phyloP scores from a whole-genome alignment of 2,329 filamentous ascomycete species.

The Apiospora arundinis region DNA sequence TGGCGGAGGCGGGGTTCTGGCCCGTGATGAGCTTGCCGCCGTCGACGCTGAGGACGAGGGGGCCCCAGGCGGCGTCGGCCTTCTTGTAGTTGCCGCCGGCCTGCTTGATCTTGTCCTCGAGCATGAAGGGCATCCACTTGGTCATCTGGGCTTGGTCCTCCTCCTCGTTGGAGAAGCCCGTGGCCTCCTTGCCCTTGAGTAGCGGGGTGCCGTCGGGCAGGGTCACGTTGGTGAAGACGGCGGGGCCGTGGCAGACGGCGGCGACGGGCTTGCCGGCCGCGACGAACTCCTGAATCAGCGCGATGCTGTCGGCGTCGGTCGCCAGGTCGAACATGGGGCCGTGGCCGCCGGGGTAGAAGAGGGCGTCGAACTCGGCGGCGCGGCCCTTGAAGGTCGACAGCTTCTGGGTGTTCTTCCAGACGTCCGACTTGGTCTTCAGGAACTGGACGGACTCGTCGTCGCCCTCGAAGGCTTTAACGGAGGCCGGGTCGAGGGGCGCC shows the following conservation, averaged over 20 bases:
- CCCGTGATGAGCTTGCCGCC: conserved; percentile 60
- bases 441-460: conserved; percentile 63
- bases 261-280: conserved; percentile 66
- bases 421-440: conserved; percentile 57
- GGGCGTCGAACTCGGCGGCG: conserved; percentile 66
- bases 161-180: conserved; percentile 65
- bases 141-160: conserved; percentile 52
- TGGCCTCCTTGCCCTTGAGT: conserved; percentile 62
- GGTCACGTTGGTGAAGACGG: conserved; percentile 65
- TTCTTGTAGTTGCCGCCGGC: conserved; percentile 63
- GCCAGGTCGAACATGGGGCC: conserved; percentile 73
- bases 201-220: conserved; percentile 57
- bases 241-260: conserved; percentile 74
- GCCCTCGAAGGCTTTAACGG: conserved; percentile 58
- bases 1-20: conserved; percentile 62
- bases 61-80: conserved; percentile 56
- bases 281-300: conserved; percentile 68
- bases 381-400: conserved; percentile 62
- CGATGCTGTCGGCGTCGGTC: conserved; percentile 60
- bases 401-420: conserved; percentile 70
- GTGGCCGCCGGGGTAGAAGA: conserved; percentile 65
- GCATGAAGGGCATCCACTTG: conserved; percentile 62
- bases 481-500: conserved; percentile 66
- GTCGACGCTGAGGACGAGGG: conserved; percentile 55
- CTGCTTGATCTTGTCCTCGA: conserved; percentile 61